Percentiles rank a stretch among this genome's conserved stretches.
Evolutionary conservation across 176 grass and related monocot genomes (phyloP).

Genomic region (Cenchrus purpureus): DNA sequence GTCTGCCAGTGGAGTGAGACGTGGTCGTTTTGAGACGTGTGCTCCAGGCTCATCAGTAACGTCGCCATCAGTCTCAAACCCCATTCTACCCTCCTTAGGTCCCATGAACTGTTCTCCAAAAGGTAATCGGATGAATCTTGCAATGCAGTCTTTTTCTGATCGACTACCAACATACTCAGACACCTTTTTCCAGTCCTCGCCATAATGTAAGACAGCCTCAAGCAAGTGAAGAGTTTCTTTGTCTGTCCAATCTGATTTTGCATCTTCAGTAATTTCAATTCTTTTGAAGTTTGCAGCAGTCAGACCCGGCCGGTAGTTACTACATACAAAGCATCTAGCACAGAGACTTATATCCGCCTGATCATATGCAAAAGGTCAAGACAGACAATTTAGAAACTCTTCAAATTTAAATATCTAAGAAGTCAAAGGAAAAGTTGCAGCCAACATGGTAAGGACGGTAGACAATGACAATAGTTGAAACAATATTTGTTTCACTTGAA

Average conservation of each 20-base stretch:
- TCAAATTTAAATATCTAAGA: slow-evolving; percentile 21
- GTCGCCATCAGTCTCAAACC: slow-evolving; percentile 46
- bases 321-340: slow-evolving; percentile 77
- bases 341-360: slow-evolving; percentile 94
- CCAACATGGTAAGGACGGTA: slow-evolving; percentile 7
- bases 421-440: neutral
- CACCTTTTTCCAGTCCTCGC: slow-evolving; percentile 93
- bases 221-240: slow-evolving; percentile 98
- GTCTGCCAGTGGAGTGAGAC: slow-evolving; percentile 79
- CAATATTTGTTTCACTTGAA: slow-evolving; percentile 18
- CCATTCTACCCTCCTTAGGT: slow-evolving; percentile 55
- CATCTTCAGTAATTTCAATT: slow-evolving; percentile 80
- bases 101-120: slow-evolving; percentile 96
- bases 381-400: slow-evolving; percentile 12
- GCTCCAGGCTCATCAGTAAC: slow-evolving; percentile 44
- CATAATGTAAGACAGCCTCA: slow-evolving; percentile 89
- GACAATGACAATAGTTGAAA: neutral
- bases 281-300: slow-evolving; percentile 82
- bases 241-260: slow-evolving; percentile 94
- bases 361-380: slow-evolving; percentile 39
- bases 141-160: slow-evolving; percentile 86
- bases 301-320: slow-evolving; percentile 89
- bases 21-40: slow-evolving; percentile 56
- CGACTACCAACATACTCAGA: slow-evolving; percentile 88
- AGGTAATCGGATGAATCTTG: slow-evolving; percentile 81